phyloP scores from a whole-genome alignment of 495 filamentous ascomycete genomes.

The Bathelium albidoporum region DNA sequence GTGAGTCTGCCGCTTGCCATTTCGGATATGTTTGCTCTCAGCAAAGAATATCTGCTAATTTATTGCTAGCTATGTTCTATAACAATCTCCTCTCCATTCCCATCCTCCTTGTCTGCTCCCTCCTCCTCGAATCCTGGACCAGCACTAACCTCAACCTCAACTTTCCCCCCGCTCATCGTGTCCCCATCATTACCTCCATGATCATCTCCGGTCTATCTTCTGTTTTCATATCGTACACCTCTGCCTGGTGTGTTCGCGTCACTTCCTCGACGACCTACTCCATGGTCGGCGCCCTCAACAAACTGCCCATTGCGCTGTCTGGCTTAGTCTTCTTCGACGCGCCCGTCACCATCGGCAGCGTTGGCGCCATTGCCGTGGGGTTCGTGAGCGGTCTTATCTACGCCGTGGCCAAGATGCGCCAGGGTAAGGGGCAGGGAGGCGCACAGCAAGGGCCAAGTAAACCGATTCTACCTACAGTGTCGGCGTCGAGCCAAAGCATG shows the following conservation, averaged over 20 bases:
- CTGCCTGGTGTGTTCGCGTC: constrained; percentile 95
- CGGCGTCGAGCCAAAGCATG: constrained; percentile 86
- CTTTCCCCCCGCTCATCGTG: constrained; percentile 71
- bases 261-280: constrained; percentile 95
- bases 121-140: constrained; percentile 88
- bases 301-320: constrained; percentile 84
- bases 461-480: constrained; percentile 65
- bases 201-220: constrained; percentile 85
- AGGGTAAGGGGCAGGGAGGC: constrained; percentile 42
- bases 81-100: constrained; percentile 98
- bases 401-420: constrained; percentile 81
- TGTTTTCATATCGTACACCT: constrained; percentile 97
- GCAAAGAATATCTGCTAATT: constrained; percentile 25
- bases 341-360: constrained; percentile 82
- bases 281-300: constrained; percentile 97
- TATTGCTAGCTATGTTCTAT: constrained; percentile 85
- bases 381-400: constrained; percentile 91
- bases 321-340: constrained; percentile 93
- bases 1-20: constrained; percentile 45
- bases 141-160: constrained; percentile 70
- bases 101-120: constrained; percentile 70
- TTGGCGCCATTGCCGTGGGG: constrained; percentile 79
- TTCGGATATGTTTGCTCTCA: not conserved
- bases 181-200: constrained; percentile 70
- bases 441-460: constrained; percentile 39